Evolutionary conservation across 2,329 filamentous ascomycete species (phyloP), one percentile per base, ranked within the genome.

Genomic region (Dothiorella sarmentorum): DNA sequence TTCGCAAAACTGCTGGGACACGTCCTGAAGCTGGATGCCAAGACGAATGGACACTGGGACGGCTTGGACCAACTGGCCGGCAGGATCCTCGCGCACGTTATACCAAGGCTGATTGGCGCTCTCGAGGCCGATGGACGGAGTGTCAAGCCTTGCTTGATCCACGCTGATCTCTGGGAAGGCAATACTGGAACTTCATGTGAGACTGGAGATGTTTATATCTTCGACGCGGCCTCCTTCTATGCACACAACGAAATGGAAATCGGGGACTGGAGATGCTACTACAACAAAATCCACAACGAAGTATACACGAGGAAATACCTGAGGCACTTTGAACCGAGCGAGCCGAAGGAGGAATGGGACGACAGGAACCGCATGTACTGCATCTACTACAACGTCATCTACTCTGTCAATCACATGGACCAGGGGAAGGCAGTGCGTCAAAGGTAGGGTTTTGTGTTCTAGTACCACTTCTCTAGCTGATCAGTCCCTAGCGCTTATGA

Each of bases 91-190:
- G 47, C 61, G 3, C 61, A 65, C 10, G 65, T 75, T 17, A 69
- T 75, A n/a, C 73, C 74, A 1, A 59, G 62, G 15, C 59, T 73
- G 3, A 53, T 73, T 4, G 67, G 64, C 1, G 62, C 63, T 0
- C 35, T 72, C 11, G 62, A 68, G 52, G 11, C 47, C 1, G 62
- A 69, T 2, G 70, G 68, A 2, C 49, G 66, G 1, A 38, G 17
- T 1, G 38, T 73, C 9, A 67, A 63, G 43, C 69, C 71, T 1
- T 61, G 62, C 18, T 62, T 76, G 43, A 70, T 75, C 15, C 74
- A 76, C 59, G 75, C 73, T 0, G 73, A 77, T 62, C 63, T 77
- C 2, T 78, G 73, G 75, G 71, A 78, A 47, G 69, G 66, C 1
- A 79, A 78, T 57, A 63, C 67, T 1, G 73, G 71, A 0, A 70